Conservation (phyloP, 352 stramenopile genomes). For the Phytophthora chlamydospora region DNA sequence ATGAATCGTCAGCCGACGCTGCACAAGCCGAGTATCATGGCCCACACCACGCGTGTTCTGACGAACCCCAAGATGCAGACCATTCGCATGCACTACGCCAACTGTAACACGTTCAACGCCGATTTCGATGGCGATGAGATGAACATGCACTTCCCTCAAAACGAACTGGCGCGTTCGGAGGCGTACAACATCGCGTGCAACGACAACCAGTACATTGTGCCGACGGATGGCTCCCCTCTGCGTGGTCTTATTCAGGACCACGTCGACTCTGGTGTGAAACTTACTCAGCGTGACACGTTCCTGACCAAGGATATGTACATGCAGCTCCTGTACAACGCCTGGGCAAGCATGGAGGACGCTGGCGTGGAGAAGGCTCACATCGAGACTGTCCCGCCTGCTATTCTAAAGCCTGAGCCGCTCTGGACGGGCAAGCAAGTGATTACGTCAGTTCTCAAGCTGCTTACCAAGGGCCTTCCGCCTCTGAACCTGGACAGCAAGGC, state of each 20-base stretch:
- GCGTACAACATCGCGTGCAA: slow-evolving; percentile 98
- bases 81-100: slow-evolving; percentile 99
- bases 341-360: slow-evolving; percentile 95
- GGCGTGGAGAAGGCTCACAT: slow-evolving; percentile 91
- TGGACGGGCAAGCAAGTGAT: slow-evolving; percentile 99
- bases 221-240: slow-evolving; percentile 97
- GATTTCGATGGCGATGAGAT: slow-evolving; percentile 99
- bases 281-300: slow-evolving; percentile 98
- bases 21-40: slow-evolving; percentile 99
- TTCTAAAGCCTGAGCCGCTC: slow-evolving; percentile 96
- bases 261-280: slow-evolving; percentile 98
- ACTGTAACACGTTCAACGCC: slow-evolving; percentile 99
- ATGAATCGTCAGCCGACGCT: slow-evolving; percentile 99
- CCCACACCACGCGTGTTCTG: slow-evolving; percentile 97
- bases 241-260: slow-evolving; percentile 99
- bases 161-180: slow-evolving; percentile 97
- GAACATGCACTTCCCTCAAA: slow-evolving; percentile 99
- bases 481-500: slow-evolving; percentile 95
- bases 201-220: slow-evolving; percentile 98
- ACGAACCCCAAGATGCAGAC: slow-evolving; percentile 98
- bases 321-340: slow-evolving; percentile 96
- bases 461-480: slow-evolving; percentile 90
- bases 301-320: slow-evolving; percentile 98
- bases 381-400: slow-evolving; percentile 95
- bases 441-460: slow-evolving; percentile 95